Evolutionary conservation across 768 basidiomycete species (phyloP).

Genomic region (Russula lepida): DNA sequence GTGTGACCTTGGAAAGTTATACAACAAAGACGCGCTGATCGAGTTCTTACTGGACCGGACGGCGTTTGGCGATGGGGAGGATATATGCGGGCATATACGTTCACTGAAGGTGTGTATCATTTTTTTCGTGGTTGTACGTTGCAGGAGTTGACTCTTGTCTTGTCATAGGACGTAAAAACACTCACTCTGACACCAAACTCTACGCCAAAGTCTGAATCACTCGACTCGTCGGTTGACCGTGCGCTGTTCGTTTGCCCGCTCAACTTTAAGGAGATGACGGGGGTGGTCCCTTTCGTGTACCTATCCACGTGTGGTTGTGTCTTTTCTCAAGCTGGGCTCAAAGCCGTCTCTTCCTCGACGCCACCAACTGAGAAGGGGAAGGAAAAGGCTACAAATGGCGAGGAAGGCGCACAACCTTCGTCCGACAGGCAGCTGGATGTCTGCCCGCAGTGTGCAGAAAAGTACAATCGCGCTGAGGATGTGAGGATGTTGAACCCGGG

Average conservation of each 20-base stretch:
- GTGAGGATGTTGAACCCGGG: conserved; percentile 62
- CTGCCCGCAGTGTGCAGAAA: conserved; percentile 71
- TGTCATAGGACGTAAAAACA: conserved; percentile 78
- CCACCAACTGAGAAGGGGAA: conserved; percentile 26
- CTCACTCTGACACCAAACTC: conserved; percentile 76
- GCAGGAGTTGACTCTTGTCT: neutral
- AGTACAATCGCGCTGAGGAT: conserved; percentile 51
- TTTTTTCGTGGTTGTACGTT: neutral
- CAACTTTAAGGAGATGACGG: conserved; percentile 92
- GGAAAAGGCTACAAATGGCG: conserved; percentile 22
- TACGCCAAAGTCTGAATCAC: conserved; percentile 30
- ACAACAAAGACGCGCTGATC: conserved; percentile 92
- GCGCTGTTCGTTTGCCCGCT: conserved; percentile 86
- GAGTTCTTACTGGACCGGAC: conserved; percentile 81
- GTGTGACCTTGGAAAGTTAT: conserved; percentile 86
- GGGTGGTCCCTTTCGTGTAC: conserved; percentile 80
- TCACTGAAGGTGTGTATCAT: conserved; percentile 66
- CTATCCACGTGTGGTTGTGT: conserved; percentile 82
- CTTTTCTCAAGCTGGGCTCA: conserved; percentile 78
- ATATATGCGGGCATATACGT: conserved; percentile 87
- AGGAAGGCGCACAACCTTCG: neutral
- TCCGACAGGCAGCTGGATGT: conserved; percentile 38
- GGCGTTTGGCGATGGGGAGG: conserved; percentile 83
- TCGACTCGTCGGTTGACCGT: conserved; percentile 37
- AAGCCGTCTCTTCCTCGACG: conserved; percentile 44